A percentile compares a stretch with the other conserved stretches of the same genome.
Evolutionary conservation across 805 yeast genomes (phyloP).

Genomic region (Candida sonorensis): DNA sequence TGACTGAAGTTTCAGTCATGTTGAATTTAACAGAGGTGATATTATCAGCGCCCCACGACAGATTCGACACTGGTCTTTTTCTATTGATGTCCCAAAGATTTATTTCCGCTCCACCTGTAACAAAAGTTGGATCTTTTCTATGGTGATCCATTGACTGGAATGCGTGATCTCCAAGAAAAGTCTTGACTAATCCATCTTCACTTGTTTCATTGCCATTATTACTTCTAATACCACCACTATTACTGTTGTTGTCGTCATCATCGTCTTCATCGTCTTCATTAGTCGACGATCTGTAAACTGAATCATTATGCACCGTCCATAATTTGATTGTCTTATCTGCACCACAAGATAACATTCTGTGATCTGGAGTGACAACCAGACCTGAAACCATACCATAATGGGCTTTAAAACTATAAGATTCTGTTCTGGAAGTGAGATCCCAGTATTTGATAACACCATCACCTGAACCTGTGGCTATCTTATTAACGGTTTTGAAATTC

Average conservation of each 20-base stretch:
- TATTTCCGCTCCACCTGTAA: constrained; percentile 86
- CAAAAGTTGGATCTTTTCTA: constrained; percentile 62
- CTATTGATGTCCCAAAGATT: constrained; percentile 90
- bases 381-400: constrained; percentile 91
- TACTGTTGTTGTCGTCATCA: too few relatives aligned
- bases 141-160: constrained; percentile 87
- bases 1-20: constrained; percentile 78
- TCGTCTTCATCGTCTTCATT: constrained; percentile 24
- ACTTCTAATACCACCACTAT: too few relatives aligned
- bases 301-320: constrained; percentile 66
- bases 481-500: constrained; percentile 60
- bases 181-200: constrained; percentile 59
- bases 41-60: constrained; percentile 97
- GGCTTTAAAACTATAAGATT: constrained; percentile 71
- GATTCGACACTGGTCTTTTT: constrained; percentile 64
- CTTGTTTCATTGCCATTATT: constrained; percentile 23
- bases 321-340: constrained; percentile 83
- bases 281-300: constrained; percentile 15
- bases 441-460: constrained; percentile 94
- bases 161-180: constrained; percentile 78
- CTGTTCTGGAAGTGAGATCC: constrained; percentile 78
- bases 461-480: constrained; percentile 87
- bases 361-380: constrained; percentile 62
- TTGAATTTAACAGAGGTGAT: constrained; percentile 78
- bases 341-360: constrained; percentile 69